Percentiles rank a stretch among this genome's conserved stretches.
These are phyloP conservation scores for Lyophyllum atratum DNA, from an alignment of 768 basidiomycete species.

Conservation along the genomic window DNA sequence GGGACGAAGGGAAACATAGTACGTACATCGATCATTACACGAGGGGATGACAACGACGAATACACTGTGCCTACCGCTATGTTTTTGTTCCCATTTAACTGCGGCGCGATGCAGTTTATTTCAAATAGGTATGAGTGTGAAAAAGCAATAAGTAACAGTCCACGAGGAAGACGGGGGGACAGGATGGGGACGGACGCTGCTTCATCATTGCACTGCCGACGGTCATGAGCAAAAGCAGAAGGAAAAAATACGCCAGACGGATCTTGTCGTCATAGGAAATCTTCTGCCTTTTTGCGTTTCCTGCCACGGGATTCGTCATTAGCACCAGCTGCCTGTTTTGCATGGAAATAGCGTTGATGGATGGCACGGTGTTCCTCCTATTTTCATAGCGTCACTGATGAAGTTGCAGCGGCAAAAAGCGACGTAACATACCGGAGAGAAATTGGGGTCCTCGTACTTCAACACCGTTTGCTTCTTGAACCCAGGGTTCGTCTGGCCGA, in stretches of 20 bases:
- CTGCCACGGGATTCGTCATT: constrained; percentile 72
- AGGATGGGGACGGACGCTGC: constrained; percentile 33
- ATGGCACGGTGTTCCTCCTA: constrained; percentile 81
- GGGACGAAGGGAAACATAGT: background rate
- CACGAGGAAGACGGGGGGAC: constrained; percentile 9
- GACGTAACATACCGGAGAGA: constrained; percentile 63
- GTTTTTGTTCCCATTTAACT: background rate
- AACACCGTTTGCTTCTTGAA: constrained; percentile 78
- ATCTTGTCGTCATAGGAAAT: constrained; percentile 58
- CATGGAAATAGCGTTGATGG: constrained; percentile 60
- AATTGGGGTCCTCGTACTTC: constrained; percentile 77
- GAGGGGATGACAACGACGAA: background rate
- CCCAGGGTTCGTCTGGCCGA: constrained; percentile 67
- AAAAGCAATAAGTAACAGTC: constrained; percentile 4
- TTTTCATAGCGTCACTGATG: background rate
- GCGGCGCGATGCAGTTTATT: background rate
- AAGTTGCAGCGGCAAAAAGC: background rate
- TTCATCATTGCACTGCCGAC: background rate
- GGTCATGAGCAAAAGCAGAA: background rate
- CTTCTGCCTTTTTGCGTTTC: constrained; percentile 86
- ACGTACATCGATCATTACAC: constrained; percentile 5
- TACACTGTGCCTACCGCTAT: constrained; percentile 12
- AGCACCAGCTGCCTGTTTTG: constrained; percentile 40
- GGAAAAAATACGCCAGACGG: background rate
- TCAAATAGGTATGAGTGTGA: background rate